Conservation (phyloP, 805 yeast genomes). For the Starmera quercuum region DNA sequence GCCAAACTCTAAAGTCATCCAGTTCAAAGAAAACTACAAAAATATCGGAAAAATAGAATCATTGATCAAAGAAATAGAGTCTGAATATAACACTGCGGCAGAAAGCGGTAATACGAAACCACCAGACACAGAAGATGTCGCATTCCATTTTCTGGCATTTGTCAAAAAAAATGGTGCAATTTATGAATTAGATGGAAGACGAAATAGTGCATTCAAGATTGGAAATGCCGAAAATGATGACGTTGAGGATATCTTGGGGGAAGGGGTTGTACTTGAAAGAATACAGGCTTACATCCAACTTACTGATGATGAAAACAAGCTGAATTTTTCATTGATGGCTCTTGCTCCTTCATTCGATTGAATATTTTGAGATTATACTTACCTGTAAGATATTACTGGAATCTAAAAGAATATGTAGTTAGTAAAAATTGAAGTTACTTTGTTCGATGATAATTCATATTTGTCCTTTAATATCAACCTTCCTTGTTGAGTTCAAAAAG, state of each 20-base stretch:
- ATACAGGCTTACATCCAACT: conserved; percentile 61
- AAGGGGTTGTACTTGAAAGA: conserved; percentile 40
- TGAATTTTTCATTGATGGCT: conserved; percentile 74
- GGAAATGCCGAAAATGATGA: conserved; percentile 29
- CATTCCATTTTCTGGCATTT: conserved; percentile 74
- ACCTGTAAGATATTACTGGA: not conserved
- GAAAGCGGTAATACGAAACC: conserved; percentile 44
- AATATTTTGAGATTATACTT: not conserved
- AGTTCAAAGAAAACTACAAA: conserved; percentile 10
- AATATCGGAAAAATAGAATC: conserved; percentile 20
- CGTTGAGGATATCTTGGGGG: conserved; percentile 43
- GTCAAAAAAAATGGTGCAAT: conserved; percentile 50
- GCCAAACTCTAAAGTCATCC: conserved; percentile 6
- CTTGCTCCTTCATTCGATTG: conserved; percentile 42
- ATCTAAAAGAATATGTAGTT: too few relatives aligned
- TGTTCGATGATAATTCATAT: too few relatives aligned
- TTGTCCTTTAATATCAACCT: conserved; percentile 89
- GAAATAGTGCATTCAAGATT: conserved; percentile 64
- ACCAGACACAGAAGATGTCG: conserved; percentile 48
- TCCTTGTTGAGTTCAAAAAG: conserved; percentile 34
- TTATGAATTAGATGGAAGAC: conserved; percentile 86
- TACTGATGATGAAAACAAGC: conserved; percentile 49
- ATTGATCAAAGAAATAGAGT: conserved; percentile 40
- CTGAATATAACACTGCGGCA: conserved; percentile 32
- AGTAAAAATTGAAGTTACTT: too few relatives aligned